Percentiles rank a stretch among this genome's conserved stretches.
Conservation (phyloP, 345 rosid genomes). For the Sonneratia alba region DNA sequence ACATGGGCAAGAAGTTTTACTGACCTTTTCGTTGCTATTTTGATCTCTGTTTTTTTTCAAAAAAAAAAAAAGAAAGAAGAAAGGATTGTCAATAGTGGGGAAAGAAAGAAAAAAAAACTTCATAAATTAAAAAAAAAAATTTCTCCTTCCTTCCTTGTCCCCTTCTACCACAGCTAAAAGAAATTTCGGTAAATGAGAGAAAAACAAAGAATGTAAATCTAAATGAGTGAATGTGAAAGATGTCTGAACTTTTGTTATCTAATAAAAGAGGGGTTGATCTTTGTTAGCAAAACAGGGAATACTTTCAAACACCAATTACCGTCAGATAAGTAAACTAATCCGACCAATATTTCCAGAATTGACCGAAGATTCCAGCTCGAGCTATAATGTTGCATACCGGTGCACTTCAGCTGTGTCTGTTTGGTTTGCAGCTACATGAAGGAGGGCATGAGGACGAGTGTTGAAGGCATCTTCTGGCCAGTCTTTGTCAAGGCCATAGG, state of each 20-base stretch:
- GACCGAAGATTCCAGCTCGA: not conserved
- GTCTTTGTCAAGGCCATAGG: conserved; percentile 2
- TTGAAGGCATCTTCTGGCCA: conserved; percentile 92
- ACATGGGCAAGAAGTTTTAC: conserved; percentile 15
- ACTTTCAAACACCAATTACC: not conserved
- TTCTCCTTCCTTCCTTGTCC: no score
- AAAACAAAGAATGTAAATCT: no score
- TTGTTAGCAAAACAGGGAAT: no score
- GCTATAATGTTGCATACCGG: not conserved
- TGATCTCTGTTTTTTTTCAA: not conserved
- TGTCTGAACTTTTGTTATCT: no score
- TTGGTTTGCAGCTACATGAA: conserved; percentile 65
- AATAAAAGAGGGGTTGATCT: no score
- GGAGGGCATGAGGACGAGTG: conserved; percentile 97
- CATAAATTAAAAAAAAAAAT: no score
- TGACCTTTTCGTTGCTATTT: conserved; percentile 1
- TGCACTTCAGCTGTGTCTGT: not conserved
- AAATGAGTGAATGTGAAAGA: no score
- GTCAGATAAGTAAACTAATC: not conserved
- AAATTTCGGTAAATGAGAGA: no score
- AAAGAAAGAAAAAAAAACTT: no score
- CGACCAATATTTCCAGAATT: not conserved
- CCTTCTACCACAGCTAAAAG: no score
- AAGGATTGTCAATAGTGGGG: not conserved
- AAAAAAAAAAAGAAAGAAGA: no score